Conservation (phyloP, 352 stramenopile species). For the Aphanomyces astaci region DNA sequence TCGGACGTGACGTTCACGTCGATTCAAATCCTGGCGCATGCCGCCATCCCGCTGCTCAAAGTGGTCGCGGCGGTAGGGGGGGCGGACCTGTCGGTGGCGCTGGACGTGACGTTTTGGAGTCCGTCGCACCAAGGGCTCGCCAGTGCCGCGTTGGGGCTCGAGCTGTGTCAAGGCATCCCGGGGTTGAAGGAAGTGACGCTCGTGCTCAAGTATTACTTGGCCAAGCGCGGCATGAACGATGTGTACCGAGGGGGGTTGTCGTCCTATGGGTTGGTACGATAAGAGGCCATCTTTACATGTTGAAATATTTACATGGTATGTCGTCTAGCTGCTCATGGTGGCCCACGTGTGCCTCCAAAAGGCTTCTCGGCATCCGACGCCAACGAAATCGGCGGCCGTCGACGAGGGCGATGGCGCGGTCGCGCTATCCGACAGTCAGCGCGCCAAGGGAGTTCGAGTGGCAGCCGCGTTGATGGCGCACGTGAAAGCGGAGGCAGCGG, state of each 20-base stretch:
- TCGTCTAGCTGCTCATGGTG: slow-evolving; percentile 52
- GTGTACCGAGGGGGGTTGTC: slow-evolving; percentile 85
- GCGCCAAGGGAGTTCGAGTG: not conserved
- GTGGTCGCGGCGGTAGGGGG: slow-evolving; percentile 40
- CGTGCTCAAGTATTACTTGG: slow-evolving; percentile 86
- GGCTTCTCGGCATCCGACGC: too few relatives aligned
- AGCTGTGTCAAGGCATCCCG: slow-evolving; percentile 58
- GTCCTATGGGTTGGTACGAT: slow-evolving; percentile 64
- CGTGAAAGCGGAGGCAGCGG: slow-evolving; percentile 20
- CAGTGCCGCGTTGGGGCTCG: slow-evolving; percentile 60
- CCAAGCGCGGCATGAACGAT: slow-evolving; percentile 80
- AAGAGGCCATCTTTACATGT: not conserved
- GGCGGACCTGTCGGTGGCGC: slow-evolving; percentile 43
- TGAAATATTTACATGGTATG: not conserved
- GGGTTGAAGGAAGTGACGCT: slow-evolving; percentile 75
- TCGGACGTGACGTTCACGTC: slow-evolving; percentile 31
- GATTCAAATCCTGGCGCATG: slow-evolving; percentile 64
- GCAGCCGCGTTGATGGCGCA: slow-evolving; percentile 32
- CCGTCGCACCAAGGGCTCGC: slow-evolving; percentile 62
- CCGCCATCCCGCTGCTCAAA: slow-evolving; percentile 71
- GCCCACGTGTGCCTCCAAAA: slow-evolving; percentile 58
- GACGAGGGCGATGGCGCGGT: slow-evolving; percentile 8
- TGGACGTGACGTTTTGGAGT: slow-evolving; percentile 78
- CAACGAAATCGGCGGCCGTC: slow-evolving; percentile 12
- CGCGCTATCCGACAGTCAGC: not conserved